Percentiles rank a stretch among this genome's conserved stretches.
phyloP scores from a whole-genome alignment of 306 rosid genomes.

The Elaeagnus macrophylla region DNA sequence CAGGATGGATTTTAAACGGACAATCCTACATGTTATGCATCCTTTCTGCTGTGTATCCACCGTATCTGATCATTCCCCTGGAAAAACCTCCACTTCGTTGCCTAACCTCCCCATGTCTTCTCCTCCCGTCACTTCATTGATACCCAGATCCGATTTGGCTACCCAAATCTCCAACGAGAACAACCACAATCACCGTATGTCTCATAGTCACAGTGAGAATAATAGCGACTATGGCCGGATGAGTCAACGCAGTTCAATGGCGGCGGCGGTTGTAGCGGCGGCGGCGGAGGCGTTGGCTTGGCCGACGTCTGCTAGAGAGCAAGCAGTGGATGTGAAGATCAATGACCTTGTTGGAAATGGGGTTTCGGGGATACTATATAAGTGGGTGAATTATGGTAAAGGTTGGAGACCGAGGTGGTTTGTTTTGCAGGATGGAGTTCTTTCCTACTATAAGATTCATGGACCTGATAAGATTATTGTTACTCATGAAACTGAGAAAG shows the following conservation, averaged over 20 bases:
- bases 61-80: constrained; percentile 60
- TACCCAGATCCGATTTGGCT: constrained; percentile 55
- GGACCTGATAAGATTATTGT: constrained; percentile 90
- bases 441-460: constrained; percentile 91
- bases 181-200: neutral
- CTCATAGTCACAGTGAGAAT: neutral
- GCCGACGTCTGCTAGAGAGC: constrained; percentile 33
- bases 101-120: constrained; percentile 44
- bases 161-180: constrained; percentile 10
- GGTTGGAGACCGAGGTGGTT: constrained; percentile 99
- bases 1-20: constrained; percentile 5
- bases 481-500: constrained; percentile 80
- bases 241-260: constrained; percentile 42
- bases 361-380: constrained; percentile 72
- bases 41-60: constrained; percentile 78
- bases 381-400: constrained; percentile 98
- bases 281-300: constrained; percentile 29
- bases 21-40: constrained; percentile 50
- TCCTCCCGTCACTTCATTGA: constrained; percentile 10
- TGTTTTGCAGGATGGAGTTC: constrained; percentile 83
- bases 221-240: constrained; percentile 39
- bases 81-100: constrained; percentile 37
- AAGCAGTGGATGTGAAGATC: constrained; percentile 75
- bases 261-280: constrained; percentile 21
- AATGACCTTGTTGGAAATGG: constrained; percentile 91